Evolutionary conservation across 768 basidiomycete genomes (phyloP).

Genomic region (Candolleomyces eurysporus): DNA sequence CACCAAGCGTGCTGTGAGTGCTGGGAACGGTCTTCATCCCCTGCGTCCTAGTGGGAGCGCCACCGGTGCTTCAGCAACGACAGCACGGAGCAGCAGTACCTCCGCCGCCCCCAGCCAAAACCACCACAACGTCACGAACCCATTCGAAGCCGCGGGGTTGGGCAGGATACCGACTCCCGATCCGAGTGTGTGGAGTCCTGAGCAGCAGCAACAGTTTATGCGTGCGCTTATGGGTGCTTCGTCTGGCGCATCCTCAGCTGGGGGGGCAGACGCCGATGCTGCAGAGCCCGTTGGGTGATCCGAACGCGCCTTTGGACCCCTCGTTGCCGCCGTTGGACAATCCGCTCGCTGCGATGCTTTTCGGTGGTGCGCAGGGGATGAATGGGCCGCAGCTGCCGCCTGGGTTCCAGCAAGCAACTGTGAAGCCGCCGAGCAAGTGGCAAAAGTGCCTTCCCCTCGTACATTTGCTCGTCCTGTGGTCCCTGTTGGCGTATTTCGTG

Average conservation of each 20-base stretch:
- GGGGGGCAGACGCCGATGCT: constrained; percentile 20
- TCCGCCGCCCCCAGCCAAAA: constrained; percentile 12
- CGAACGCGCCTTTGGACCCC: constrained; percentile 22
- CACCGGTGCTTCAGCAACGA: too few relatives aligned
- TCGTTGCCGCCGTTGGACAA: constrained; percentile 35
- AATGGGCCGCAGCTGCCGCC: too few relatives aligned
- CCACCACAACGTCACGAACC: too few relatives aligned
- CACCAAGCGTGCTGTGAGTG: constrained; percentile 2
- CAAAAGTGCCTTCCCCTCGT: constrained; percentile 66
- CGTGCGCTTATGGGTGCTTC: constrained; percentile 53
- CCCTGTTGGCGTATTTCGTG: constrained; percentile 64
- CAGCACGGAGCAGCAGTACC: constrained; percentile 21
- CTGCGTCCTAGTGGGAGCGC: too few relatives aligned
- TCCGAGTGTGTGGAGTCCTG: constrained; percentile 62
- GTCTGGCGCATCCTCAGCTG: not conserved
- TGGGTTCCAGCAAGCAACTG: constrained; percentile 14
- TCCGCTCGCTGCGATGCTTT: constrained; percentile 47
- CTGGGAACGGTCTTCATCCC: too few relatives aligned
- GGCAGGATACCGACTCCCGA: constrained; percentile 34
- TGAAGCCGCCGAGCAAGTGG: constrained; percentile 41
- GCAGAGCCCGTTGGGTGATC: constrained; percentile 21
- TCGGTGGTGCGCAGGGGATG: constrained; percentile 15
- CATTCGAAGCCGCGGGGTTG: constrained; percentile 21
- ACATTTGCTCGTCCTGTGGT: constrained; percentile 65
- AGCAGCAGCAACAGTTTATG: constrained; percentile 69